Evolutionary conservation across 768 basidiomycete genomes (phyloP).

Genomic region (Boletus sensibilis): DNA sequence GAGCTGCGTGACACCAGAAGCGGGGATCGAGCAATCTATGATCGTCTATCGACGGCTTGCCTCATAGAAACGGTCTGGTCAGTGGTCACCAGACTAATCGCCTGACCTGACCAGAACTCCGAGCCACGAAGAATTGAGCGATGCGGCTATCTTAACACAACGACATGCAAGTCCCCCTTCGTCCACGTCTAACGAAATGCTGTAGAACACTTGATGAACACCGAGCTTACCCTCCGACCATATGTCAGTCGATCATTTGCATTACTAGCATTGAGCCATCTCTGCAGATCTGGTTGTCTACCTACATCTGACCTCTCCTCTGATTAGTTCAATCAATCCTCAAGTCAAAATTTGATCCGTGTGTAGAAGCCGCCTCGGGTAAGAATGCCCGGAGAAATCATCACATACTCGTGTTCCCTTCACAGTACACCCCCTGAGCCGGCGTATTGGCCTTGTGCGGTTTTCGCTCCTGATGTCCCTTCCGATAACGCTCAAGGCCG

Average conservation of each 20-base stretch:
- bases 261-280: background rate
- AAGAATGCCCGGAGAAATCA: no score
- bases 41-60: no score
- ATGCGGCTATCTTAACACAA: no score
- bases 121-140: no score
- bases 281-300: background rate
- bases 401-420: background rate
- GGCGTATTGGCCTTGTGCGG: slow-evolving; percentile 6
- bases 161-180: no score
- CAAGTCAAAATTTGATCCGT: background rate
- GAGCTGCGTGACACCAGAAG: slow-evolving; percentile 19
- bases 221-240: background rate
- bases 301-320: background rate
- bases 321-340: background rate
- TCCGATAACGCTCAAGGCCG: slow-evolving; percentile 23
- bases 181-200: no score
- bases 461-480: slow-evolving; percentile 16
- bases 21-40: slow-evolving; percentile 30
- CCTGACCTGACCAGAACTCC: no score
- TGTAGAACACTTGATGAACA: no score
- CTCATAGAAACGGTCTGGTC: no score
- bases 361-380: background rate
- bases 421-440: slow-evolving; percentile 16
- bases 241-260: background rate
- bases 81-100: no score